phyloP scores from a whole-genome alignment of 768 basidiomycete species.

The Mrakia gelida region DNA sequence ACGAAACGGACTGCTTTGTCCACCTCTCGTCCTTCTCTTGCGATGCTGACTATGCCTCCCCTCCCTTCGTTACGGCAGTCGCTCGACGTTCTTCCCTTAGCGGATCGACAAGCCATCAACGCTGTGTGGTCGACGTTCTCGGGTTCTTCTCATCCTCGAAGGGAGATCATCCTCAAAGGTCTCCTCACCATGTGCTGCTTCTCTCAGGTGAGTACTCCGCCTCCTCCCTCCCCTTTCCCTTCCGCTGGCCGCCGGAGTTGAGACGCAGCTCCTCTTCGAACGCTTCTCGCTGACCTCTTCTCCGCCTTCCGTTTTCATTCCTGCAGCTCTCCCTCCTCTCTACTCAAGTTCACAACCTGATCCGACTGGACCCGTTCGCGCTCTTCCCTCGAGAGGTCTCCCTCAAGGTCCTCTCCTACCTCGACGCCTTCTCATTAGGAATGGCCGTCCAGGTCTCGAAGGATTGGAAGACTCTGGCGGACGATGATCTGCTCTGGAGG shows the following conservation, averaged over 20 bases:
- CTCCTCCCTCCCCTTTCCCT: background rate
- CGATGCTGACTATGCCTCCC: conserved; percentile 8
- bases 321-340: conserved; percentile 93
- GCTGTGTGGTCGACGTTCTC: conserved; percentile 96
- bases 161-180: conserved; percentile 91
- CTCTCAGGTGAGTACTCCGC: conserved; percentile 36
- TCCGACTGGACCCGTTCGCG: conserved; percentile 89
- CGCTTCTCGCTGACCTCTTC: background rate
- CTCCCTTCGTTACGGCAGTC: conserved; percentile 54
- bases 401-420: conserved; percentile 77
- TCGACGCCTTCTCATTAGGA: conserved; percentile 88
- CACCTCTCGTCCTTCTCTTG: background rate
- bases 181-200: conserved; percentile 99
- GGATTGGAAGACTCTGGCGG: conserved; percentile 80
- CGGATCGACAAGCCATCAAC: conserved; percentile 82
- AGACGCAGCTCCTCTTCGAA: background rate
- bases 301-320: conserved; percentile 42
- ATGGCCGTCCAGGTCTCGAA: conserved; percentile 86
- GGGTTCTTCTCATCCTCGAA: conserved; percentile 80
- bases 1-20: background rate
- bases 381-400: conserved; percentile 85
- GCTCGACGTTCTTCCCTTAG: conserved; percentile 77
- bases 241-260: background rate
- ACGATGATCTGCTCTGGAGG: conserved; percentile 92
- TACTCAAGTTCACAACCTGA: conserved; percentile 83